Conservation (phyloP, 176 grass and related monocot species). For the Carex kokanica region DNA sequence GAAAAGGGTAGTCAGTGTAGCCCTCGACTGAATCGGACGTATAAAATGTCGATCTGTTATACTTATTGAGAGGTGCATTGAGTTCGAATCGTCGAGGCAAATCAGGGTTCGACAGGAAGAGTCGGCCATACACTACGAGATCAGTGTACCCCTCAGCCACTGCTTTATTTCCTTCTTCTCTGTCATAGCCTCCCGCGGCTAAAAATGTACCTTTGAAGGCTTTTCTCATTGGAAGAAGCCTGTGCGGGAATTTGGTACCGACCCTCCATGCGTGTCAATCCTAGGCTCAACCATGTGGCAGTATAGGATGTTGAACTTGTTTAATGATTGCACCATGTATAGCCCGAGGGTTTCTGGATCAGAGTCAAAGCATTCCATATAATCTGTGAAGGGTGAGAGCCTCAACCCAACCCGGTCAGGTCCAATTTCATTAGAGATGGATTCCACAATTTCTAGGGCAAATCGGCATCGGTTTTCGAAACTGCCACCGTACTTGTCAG, state of each 20-base stretch:
- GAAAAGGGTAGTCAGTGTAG: conserved; percentile 45
- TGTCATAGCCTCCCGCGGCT: conserved; percentile 36
- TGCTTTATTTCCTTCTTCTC: conserved; percentile 44
- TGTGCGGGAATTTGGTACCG: conserved; percentile 30
- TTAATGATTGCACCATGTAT: conserved; percentile 29
- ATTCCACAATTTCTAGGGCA: conserved; percentile 37
- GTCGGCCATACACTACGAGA: conserved; percentile 31
- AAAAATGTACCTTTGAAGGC: conserved; percentile 42
- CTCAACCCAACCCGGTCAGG: not conserved
- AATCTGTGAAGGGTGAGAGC: conserved; percentile 39
- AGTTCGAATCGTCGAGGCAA: conserved; percentile 13
- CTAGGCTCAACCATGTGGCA: conserved; percentile 40
- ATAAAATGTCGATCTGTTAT: conserved; percentile 41
- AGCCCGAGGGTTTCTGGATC: conserved; percentile 33
- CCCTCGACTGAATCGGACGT: conserved; percentile 38
- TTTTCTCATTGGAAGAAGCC: conserved; percentile 32
- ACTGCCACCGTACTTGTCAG: conserved; percentile 41
- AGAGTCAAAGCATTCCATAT: conserved; percentile 44
- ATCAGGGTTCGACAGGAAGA: conserved; percentile 46
- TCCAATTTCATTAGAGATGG: conserved; percentile 32
- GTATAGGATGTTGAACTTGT: conserved; percentile 32
- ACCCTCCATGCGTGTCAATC: conserved; percentile 21
- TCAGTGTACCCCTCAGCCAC: conserved; percentile 38
- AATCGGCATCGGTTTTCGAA: conserved; percentile 44
- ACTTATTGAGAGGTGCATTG: conserved; percentile 38